Evolutionary conservation across 306 rosid species (phyloP).

Genomic region (Mimosa pudica): DNA sequence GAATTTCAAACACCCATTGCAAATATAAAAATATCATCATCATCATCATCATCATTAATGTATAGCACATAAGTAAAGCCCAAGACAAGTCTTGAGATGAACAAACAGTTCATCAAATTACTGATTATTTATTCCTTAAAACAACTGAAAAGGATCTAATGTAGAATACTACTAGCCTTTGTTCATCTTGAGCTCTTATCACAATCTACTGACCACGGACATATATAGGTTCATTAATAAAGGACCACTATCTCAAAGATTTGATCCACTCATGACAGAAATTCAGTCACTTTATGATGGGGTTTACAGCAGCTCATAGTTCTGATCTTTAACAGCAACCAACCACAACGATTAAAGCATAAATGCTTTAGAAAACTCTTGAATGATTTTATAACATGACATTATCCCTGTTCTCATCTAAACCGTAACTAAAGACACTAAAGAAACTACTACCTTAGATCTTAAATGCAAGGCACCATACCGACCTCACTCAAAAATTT

Average conservation of each 20-base stretch:
- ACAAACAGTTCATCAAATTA: not conserved
- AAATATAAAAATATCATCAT: too few species aligned
- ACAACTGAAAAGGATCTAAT: slow-evolving; percentile 2
- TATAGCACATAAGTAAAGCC: not conserved
- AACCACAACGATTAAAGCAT: not conserved
- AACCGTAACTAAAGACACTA: not conserved
- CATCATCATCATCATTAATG: not conserved
- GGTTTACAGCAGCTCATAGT: not conserved
- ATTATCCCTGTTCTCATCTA: not conserved
- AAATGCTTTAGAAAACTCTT: not conserved
- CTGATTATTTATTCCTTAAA: not conserved
- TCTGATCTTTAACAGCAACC: not conserved
- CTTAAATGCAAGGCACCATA: not conserved
- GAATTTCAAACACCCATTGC: slow-evolving; percentile 20
- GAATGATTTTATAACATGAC: not conserved
- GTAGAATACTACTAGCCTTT: not conserved
- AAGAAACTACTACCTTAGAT: not conserved
- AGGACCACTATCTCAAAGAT: not conserved
- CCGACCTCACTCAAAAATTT: not conserved
- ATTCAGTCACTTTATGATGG: not conserved
- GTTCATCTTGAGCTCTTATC: not conserved
- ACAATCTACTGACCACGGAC: not conserved
- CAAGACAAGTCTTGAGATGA: not conserved
- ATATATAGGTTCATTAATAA: not conserved
- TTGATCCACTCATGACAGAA: not conserved